phyloP scores from a whole-genome alignment of 345 rosid genomes.

The Aethionema arabicum region DNA sequence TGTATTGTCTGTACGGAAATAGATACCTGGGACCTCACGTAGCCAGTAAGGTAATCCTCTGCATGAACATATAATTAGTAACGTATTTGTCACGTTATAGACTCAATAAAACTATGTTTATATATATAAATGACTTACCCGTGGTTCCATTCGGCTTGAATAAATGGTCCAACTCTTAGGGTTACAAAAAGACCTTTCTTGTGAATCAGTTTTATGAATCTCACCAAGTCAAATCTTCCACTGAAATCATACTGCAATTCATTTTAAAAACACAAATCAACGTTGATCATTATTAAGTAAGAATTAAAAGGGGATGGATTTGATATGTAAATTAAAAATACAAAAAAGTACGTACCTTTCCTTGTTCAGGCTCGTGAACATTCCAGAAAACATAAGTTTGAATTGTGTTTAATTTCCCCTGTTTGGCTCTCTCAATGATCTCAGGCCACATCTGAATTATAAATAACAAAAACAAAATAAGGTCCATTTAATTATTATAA shows the following conservation, averaged over 20 bases:
- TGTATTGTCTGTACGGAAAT: constrained; percentile 62
- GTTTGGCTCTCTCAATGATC: constrained; percentile 64
- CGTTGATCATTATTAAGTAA: too few relatives aligned
- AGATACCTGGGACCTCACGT: constrained; percentile 57
- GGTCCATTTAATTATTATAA: neutral
- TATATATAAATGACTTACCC: constrained; percentile 67
- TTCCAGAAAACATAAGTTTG: constrained; percentile 90
- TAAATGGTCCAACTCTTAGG: constrained; percentile 72
- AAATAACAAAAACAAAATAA: constrained; percentile 8
- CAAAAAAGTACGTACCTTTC: constrained; percentile 44
- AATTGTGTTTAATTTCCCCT: constrained; percentile 69
- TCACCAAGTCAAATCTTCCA: constrained; percentile 62
- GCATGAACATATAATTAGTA: too few relatives aligned
- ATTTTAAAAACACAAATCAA: neutral
- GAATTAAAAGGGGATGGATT: neutral
- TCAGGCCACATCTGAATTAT: constrained; percentile 78
- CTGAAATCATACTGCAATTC: constrained; percentile 54
- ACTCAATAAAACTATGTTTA: too few relatives aligned
- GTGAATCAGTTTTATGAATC: constrained; percentile 54
- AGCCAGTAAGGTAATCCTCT: constrained; percentile 89
- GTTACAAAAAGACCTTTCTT: constrained; percentile 54
- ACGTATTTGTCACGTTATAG: too few relatives aligned
- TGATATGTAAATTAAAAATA: neutral
- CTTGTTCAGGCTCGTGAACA: constrained; percentile 66
- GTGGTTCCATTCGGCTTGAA: constrained; percentile 91